Conservation (phyloP, 495 filamentous ascomycete species). For the Neurospora sp. region DNA sequence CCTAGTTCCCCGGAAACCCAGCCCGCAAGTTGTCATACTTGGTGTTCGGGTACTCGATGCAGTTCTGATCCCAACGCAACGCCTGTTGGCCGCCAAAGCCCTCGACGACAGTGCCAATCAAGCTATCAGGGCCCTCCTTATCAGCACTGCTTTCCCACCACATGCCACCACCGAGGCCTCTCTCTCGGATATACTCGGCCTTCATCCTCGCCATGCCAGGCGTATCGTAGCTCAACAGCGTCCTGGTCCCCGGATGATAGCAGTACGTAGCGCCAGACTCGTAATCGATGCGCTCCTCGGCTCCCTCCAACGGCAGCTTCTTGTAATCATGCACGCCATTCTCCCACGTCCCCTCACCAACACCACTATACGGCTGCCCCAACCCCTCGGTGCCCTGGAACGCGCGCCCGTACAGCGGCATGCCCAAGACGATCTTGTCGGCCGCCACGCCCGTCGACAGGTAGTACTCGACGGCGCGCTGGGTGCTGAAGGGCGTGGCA, state of each 20-base stretch:
- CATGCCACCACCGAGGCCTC: conserved; percentile 75
- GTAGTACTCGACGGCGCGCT: conserved; percentile 60
- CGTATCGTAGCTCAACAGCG: conserved; percentile 75
- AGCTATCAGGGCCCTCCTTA: conserved; percentile 51
- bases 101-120: conserved; percentile 62
- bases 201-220: conserved; percentile 56
- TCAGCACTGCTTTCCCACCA: conserved; percentile 95
- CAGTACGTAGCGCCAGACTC: conserved; percentile 60
- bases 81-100: conserved; percentile 38
- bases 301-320: conserved; percentile 46
- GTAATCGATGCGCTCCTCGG: conserved; percentile 40
- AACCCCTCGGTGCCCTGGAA: conserved; percentile 70
- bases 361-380: conserved; percentile 56
- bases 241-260: conserved; percentile 49
- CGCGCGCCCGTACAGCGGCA: conserved; percentile 86
- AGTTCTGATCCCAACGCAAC: conserved; percentile 57
- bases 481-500: conserved; percentile 69
- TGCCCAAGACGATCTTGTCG: conserved; percentile 74
- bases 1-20: conserved; percentile 40
- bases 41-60: conserved; percentile 57
- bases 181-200: conserved; percentile 54
- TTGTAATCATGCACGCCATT: conserved; percentile 84
- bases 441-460: conserved; percentile 48
- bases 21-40: conserved; percentile 73
- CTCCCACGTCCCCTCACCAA: conserved; percentile 78